Conservation (phyloP, 1,139 yeast species). For the Saccharomyces uvarum region DNA sequence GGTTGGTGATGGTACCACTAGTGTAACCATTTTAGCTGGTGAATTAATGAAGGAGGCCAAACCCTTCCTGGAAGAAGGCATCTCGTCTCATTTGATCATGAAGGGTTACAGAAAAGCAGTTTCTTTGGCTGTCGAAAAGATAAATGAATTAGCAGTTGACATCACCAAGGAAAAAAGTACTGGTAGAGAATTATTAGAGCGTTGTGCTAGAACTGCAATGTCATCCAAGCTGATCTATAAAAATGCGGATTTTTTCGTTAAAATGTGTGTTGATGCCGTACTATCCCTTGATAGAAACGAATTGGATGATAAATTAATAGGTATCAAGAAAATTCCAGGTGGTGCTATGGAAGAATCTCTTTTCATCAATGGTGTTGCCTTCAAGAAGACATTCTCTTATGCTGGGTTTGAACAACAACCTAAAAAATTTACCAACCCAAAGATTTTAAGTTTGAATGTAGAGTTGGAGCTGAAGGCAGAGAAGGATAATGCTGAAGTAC, state of each 20-base stretch:
- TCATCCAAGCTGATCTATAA: constrained; percentile 85
- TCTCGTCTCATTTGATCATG: constrained; percentile 78
- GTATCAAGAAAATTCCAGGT: constrained; percentile 91
- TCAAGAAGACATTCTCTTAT: constrained; percentile 91
- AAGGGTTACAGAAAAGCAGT: constrained; percentile 86
- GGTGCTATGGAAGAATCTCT: constrained; percentile 93
- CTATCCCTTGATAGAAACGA: constrained; percentile 75
- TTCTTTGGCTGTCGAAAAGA: constrained; percentile 62
- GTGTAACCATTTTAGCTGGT: constrained; percentile 90
- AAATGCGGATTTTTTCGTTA: constrained; percentile 81
- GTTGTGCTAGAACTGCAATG: constrained; percentile 97
- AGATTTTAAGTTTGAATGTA: constrained; percentile 76
- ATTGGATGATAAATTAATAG: constrained; percentile 83
- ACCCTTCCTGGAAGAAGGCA: constrained; percentile 88
- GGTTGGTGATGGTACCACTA: constrained; percentile 98
- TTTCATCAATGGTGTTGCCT: constrained; percentile 90
- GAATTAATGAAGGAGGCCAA: constrained; percentile 89
- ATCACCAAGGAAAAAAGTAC: constrained; percentile 40
- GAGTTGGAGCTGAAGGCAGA: constrained; percentile 96
- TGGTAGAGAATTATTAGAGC: constrained; percentile 64
- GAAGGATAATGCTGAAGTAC: constrained; percentile 97
- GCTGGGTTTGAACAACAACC: constrained; percentile 99
- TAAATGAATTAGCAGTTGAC: constrained; percentile 68
- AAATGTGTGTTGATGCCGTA: constrained; percentile 95
- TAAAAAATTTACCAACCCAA: constrained; percentile 69